These are phyloP conservation scores for Mycena maculata DNA, from an alignment of 768 basidiomycete species.

Conservation along the genomic window DNA sequence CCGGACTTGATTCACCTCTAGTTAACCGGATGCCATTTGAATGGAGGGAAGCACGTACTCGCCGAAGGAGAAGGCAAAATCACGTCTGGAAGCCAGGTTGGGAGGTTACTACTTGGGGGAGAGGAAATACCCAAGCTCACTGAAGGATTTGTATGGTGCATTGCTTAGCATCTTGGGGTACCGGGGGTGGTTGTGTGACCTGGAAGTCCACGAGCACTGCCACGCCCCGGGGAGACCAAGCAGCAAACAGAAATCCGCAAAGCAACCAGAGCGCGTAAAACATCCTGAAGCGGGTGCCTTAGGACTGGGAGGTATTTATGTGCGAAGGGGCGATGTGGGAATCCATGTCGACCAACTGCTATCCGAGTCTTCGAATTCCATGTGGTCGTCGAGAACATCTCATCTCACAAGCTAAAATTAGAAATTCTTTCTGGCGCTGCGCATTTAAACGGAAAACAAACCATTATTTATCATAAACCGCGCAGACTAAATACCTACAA, in stretches of 20 bases:
- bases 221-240: constrained; percentile 46
- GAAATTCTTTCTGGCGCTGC: too few species aligned
- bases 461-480: too few species aligned
- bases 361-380: neutral
- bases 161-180: constrained; percentile 68
- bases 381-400: constrained; percentile 6
- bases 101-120: neutral
- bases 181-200: constrained; percentile 76
- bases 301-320: constrained; percentile 11
- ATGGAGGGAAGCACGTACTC: constrained; percentile 52
- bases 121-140: constrained; percentile 49
- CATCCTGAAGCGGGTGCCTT: neutral
- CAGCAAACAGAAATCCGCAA: constrained; percentile 31
- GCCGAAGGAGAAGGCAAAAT: constrained; percentile 80
- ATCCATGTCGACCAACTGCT: neutral
- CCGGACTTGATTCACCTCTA: constrained; percentile 55
- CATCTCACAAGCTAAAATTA: neutral
- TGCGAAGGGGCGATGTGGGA: constrained; percentile 26
- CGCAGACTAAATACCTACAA: too few species aligned
- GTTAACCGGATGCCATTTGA: neutral
- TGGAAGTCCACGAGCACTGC: constrained; percentile 73
- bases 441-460: too few species aligned
- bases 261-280: constrained; percentile 23
- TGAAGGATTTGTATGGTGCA: constrained; percentile 75
- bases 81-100: constrained; percentile 57